phyloP scores from a whole-genome alignment of 768 basidiomycete species.

The Termitomyces sp. region DNA sequence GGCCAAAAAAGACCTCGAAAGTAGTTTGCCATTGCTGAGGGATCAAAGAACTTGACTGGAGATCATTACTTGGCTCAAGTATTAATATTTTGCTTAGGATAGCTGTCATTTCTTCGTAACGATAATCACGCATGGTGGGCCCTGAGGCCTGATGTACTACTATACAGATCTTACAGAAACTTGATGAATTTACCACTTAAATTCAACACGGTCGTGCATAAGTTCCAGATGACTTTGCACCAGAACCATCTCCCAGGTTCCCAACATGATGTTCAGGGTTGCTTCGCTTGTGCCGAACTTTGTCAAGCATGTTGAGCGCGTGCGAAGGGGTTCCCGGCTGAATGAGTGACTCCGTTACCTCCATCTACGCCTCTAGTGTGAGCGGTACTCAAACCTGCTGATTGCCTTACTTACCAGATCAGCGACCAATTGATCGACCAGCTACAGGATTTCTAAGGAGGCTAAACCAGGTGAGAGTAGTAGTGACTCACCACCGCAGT shows the following conservation, averaged over 20 bases:
- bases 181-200: not conserved
- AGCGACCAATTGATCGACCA: constrained; percentile 56
- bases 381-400: not conserved
- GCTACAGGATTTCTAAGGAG: constrained; percentile 47
- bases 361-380: constrained; percentile 33
- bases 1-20: constrained; percentile 13
- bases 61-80: not conserved
- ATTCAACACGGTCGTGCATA: constrained; percentile 62
- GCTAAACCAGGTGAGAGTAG: constrained; percentile 30
- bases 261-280: constrained; percentile 36
- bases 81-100: not conserved
- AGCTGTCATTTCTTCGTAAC: not conserved
- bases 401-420: constrained; percentile 50
- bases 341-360: constrained; percentile 55
- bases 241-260: constrained; percentile 41
- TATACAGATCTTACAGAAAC: not conserved
- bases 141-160: not conserved
- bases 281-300: constrained; percentile 18
- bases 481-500: constrained; percentile 35
- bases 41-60: constrained; percentile 4
- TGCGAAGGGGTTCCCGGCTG: constrained; percentile 42
- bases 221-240: constrained; percentile 48
- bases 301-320: constrained; percentile 39
- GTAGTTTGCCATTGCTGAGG: constrained; percentile 15
- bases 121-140: not conserved